Percentiles rank a stretch among this genome's conserved stretches.
phyloP scores from a whole-genome alignment of 139 green algal genomes.

The Pedinophyceae sp. region DNA sequence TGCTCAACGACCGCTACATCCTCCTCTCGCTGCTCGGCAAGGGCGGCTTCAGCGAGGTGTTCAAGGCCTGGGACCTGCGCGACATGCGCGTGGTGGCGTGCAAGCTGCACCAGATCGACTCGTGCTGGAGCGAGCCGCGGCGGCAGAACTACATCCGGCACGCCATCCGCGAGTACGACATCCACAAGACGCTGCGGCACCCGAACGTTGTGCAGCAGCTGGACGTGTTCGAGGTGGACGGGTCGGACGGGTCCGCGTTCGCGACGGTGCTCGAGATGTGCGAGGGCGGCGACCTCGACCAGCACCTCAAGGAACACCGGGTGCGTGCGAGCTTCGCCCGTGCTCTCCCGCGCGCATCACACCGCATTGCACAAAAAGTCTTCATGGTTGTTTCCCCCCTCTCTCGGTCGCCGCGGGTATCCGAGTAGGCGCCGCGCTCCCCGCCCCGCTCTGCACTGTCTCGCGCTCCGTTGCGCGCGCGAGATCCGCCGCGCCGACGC shows the following conservation, averaged over 20 bases:
- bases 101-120: conserved; percentile 76
- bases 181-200: conserved; percentile 62
- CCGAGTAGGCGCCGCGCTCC: neutral
- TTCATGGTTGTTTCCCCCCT: too few species aligned
- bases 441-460: neutral
- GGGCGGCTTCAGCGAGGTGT: conserved; percentile 89
- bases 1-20: conserved; percentile 60
- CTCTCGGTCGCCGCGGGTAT: too few species aligned
- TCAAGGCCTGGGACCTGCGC: conserved; percentile 51
- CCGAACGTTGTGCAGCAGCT: conserved; percentile 56
- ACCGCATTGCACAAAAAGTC: too few species aligned
- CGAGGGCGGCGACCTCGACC: conserved; percentile 66
- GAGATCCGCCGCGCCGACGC: too few species aligned
- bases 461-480: too few species aligned
- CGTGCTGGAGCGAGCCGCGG: conserved; percentile 50
- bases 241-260: conserved; percentile 73
- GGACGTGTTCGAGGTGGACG: conserved; percentile 89
- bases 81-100: conserved; percentile 44
- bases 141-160: conserved; percentile 82
- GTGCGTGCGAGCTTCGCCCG: conserved; percentile 9
- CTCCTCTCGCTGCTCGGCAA: conserved; percentile 74
- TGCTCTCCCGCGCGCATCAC: neutral
- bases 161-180: conserved; percentile 77
- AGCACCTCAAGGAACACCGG: conserved; percentile 46
- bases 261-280: conserved; percentile 84